phyloP scores from a whole-genome alignment of 1,284 basidiomycete species.

The Limonomyces culmigenus region DNA sequence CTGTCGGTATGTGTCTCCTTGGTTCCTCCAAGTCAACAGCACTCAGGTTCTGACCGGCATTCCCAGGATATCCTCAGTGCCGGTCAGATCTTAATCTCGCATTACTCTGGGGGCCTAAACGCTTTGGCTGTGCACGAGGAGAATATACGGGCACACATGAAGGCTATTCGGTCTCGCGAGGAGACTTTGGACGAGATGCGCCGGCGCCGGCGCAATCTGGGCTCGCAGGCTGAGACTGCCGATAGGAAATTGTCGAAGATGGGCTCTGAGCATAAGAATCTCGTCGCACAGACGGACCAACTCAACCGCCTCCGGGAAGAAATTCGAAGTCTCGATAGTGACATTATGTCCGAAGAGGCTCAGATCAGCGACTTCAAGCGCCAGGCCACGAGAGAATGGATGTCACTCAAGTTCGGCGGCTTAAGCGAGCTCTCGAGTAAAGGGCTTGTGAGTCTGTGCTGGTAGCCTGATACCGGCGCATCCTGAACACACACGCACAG shows the following conservation, averaged over 20 bases:
- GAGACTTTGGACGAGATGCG: slow-evolving; percentile 71
- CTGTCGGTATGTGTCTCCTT: slow-evolving; percentile 37
- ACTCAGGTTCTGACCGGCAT: no score
- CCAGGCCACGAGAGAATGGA: slow-evolving; percentile 45
- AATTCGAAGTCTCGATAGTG: slow-evolving; percentile 64
- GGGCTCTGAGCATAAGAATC: slow-evolving; percentile 81
- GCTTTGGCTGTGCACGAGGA: slow-evolving; percentile 64
- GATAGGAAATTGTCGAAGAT: slow-evolving; percentile 87
- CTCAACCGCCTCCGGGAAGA: slow-evolving; percentile 65
- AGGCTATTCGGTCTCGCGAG: slow-evolving; percentile 69
- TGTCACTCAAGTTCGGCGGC: slow-evolving; percentile 81
- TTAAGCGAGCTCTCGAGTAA: slow-evolving; percentile 79
- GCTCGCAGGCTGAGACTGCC: slow-evolving; percentile 66
- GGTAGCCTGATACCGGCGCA: background rate
- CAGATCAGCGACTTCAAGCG: slow-evolving; percentile 79
- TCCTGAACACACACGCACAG: slow-evolving; percentile 24
- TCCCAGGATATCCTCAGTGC: slow-evolving; percentile 61
- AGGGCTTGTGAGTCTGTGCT: slow-evolving; percentile 31
- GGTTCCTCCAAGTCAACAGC: no score
- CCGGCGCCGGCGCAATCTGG: slow-evolving; percentile 49
- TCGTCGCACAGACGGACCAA: slow-evolving; percentile 58
- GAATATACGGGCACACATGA: slow-evolving; percentile 60
- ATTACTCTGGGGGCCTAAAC: slow-evolving; percentile 49
- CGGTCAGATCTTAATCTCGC: slow-evolving; percentile 52
- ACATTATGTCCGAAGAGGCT: slow-evolving; percentile 77